These are phyloP conservation scores for Acanthamoeba castellanii DNA, from an alignment of 208 protist genomes.

Conservation along the genomic window DNA sequence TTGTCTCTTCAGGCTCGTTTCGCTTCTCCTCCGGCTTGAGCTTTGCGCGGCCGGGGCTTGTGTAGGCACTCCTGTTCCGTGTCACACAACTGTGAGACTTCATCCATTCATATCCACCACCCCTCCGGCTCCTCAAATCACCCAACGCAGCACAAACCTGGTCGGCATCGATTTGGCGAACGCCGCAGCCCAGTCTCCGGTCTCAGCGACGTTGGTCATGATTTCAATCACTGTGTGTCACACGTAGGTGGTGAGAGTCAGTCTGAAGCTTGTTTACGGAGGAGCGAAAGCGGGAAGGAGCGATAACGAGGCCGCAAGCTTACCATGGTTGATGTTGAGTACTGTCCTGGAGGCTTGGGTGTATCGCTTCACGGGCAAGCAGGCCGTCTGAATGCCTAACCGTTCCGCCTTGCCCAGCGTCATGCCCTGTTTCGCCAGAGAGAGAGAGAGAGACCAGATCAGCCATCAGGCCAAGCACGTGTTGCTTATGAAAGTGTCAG, in stretches of 20 bases:
- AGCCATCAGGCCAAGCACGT: background rate
- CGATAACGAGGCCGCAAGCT: background rate
- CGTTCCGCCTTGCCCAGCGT: constrained; percentile 51
- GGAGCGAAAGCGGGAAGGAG: background rate
- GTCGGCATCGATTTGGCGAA: constrained; percentile 3
- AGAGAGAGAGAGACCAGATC: background rate
- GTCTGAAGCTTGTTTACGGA: no score
- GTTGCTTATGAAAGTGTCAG: background rate
- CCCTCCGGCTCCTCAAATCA: background rate
- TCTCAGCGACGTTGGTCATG: constrained; percentile 51
- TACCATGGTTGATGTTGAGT: constrained; percentile 74
- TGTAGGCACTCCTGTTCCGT: background rate
- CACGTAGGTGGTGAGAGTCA: background rate
- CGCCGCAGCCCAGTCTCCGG: constrained; percentile 16
- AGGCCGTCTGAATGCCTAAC: constrained; percentile 36
- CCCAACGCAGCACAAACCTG: background rate
- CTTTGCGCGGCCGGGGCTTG: background rate
- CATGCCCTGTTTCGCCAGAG: constrained; percentile 5
- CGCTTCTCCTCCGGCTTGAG: background rate
- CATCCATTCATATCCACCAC: no score
- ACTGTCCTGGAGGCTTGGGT: constrained; percentile 34
- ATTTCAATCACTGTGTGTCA: constrained; percentile 27
- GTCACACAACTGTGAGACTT: background rate
- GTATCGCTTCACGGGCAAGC: constrained; percentile 28
- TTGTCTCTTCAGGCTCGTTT: background rate